Percentiles rank a stretch among this genome's conserved stretches.
phyloP scores from a whole-genome alignment of 2,329 filamentous ascomycete genomes.

The Alternaria triticina region DNA sequence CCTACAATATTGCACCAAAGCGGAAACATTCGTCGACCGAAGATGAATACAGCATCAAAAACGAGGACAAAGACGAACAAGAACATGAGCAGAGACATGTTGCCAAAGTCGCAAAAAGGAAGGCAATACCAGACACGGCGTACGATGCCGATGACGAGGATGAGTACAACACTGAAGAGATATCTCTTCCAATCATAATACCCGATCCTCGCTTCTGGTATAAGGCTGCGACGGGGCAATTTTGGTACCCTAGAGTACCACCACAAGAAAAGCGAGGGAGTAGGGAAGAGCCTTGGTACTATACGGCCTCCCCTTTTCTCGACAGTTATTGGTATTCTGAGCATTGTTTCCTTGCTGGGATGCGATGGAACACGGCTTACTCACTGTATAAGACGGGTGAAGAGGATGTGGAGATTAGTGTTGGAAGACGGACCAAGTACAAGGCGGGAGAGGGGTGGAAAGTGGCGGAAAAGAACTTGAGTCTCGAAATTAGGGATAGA shows the following conservation, averaged over 20 bases:
- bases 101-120: neutral
- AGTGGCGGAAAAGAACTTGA: neutral
- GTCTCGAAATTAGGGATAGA: neutral
- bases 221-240: neutral
- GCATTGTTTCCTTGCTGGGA: rapidly evolving
- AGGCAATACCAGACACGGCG: neutral
- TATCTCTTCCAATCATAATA: neutral
- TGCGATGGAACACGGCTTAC: neutral
- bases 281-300: neutral
- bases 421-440: neutral
- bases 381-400: neutral
- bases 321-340: neutral
- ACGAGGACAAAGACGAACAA: neutral
- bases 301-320: rapidly evolving
- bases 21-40: neutral
- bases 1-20: neutral
- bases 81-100: neutral
- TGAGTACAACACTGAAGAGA: neutral
- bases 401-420: neutral
- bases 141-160: neutral
- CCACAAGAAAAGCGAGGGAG: neutral
- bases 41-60: neutral
- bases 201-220: neutral
- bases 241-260: neutral
- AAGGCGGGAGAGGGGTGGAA: neutral